Evolutionary conservation across 495 filamentous ascomycete species (phyloP).

Genomic region (Lophium mytilinum): DNA sequence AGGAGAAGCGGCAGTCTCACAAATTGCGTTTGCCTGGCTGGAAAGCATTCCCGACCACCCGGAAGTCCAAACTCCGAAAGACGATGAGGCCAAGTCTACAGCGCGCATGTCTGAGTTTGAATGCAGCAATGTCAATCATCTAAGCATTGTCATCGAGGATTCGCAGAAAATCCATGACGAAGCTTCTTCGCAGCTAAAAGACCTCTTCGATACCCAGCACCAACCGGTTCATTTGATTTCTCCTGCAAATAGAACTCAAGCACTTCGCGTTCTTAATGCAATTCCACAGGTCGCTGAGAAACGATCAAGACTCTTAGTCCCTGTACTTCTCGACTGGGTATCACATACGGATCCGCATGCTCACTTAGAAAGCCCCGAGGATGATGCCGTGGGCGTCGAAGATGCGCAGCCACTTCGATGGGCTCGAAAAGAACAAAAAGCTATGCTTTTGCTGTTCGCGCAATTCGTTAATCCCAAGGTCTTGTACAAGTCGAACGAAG

Average conservation of each 20-base stretch:
- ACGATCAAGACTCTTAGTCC: constrained; percentile 72
- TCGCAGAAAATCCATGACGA: constrained; percentile 35
- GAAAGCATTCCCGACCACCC: constrained; percentile 37
- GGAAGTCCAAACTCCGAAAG: background rate
- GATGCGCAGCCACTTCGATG: constrained; percentile 23
- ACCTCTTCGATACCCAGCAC: constrained; percentile 43
- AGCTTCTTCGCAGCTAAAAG: constrained; percentile 40
- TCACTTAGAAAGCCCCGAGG: constrained; percentile 30
- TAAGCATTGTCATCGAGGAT: constrained; percentile 41
- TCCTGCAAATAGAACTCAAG: constrained; percentile 49
- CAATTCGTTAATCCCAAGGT: constrained; percentile 78
- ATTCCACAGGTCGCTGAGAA: constrained; percentile 75
- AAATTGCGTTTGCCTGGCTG: constrained; percentile 74
- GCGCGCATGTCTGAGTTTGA: constrained; percentile 57
- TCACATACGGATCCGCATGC: constrained; percentile 29
- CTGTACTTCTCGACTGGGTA: constrained; percentile 75
- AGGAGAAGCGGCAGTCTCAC: constrained; percentile 66
- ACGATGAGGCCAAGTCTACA: background rate
- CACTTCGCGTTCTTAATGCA: constrained; percentile 67
- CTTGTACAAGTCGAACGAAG: constrained; percentile 67
- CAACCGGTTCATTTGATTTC: constrained; percentile 20
- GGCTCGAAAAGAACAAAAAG: constrained; percentile 67
- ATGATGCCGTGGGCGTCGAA: constrained; percentile 6
- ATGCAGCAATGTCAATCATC: constrained; percentile 61
- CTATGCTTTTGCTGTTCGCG: constrained; percentile 72